Conservation (phyloP, 164 flowering plant species). For the Malania oleifera region DNA sequence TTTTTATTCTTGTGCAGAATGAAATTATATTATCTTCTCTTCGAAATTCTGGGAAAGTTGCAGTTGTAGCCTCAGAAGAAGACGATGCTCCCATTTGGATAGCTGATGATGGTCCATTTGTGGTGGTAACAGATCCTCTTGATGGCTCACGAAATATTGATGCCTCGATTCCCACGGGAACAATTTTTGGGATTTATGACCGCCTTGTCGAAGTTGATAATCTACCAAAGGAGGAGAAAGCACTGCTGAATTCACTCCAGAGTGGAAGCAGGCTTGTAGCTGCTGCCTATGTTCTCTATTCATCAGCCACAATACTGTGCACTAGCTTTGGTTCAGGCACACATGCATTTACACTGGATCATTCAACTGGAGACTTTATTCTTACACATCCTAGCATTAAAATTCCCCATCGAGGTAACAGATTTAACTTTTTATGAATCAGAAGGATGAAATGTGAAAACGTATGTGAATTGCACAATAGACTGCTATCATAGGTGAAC, state of each 20-base stretch:
- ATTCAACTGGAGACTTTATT: constrained; percentile 84
- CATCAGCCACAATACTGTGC: constrained; percentile 92
- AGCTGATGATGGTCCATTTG: constrained; percentile 77
- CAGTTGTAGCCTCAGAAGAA: constrained; percentile 97
- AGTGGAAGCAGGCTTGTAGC: constrained; percentile 77
- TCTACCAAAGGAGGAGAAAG: constrained; percentile 72
- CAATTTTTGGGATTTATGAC: constrained; percentile 86
- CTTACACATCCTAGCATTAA: constrained; percentile 75
- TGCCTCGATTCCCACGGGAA: constrained; percentile 96
- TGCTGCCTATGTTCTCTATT: constrained; percentile 88
- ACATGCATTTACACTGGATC: constrained; percentile 86
- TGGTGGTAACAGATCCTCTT: constrained; percentile 89
- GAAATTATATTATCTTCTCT: constrained; percentile 83
- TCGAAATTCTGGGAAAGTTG: constrained; percentile 76
- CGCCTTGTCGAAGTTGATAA: constrained; percentile 75
- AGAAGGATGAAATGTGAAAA: too few relatives aligned
- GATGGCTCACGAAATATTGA: constrained; percentile 97
- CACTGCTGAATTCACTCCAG: constrained; percentile 80
- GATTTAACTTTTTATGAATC: background rate
- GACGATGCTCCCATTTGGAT: constrained; percentile 82
- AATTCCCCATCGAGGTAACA: constrained; percentile 85
- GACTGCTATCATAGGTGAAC: too few relatives aligned
- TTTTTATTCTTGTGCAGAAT: constrained; percentile 50
- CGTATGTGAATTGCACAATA: too few relatives aligned
- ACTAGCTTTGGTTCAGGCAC: constrained; percentile 87